Evolutionary conservation across 192 early-diverging fungal species (phyloP).

Genomic region (Chytriomyces sp.): DNA sequence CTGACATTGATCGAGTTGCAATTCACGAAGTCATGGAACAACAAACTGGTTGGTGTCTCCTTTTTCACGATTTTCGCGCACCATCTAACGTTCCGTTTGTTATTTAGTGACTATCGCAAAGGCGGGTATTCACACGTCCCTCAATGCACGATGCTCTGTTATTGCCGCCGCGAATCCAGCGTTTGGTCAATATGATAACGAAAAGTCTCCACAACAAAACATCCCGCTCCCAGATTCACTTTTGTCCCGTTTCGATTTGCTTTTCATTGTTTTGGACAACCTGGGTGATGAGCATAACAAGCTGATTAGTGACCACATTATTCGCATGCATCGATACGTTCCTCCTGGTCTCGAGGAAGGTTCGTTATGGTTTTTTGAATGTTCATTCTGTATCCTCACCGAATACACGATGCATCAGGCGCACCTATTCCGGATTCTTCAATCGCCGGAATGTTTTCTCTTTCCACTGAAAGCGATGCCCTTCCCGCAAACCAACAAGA

Average conservation of each 20-base stretch:
- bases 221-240: constrained; percentile 95
- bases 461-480: constrained; percentile 25
- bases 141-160: constrained; percentile 96
- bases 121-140: constrained; percentile 97
- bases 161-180: constrained; percentile 96
- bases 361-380: constrained; percentile 30
- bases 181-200: constrained; percentile 79
- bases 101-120: constrained; percentile 64
- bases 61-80: not conserved
- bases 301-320: constrained; percentile 87
- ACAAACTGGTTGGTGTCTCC: constrained; percentile 70
- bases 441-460: constrained; percentile 44
- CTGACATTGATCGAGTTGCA: constrained; percentile 92
- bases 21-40: constrained; percentile 99
- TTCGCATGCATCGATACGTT: constrained; percentile 93
- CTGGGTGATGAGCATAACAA: constrained; percentile 84
- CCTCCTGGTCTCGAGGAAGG: constrained; percentile 85
- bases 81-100: not conserved
- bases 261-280: constrained; percentile 95
- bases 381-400: not conserved
- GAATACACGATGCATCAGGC: constrained; percentile 29
- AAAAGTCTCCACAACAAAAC: constrained; percentile 88
- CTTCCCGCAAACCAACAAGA: constrained; percentile 46
- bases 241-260: constrained; percentile 94
- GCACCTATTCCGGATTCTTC: constrained; percentile 54